Evolutionary conservation across 495 filamentous ascomycete species (phyloP).

Genomic region (Neurospora pannonica): DNA sequence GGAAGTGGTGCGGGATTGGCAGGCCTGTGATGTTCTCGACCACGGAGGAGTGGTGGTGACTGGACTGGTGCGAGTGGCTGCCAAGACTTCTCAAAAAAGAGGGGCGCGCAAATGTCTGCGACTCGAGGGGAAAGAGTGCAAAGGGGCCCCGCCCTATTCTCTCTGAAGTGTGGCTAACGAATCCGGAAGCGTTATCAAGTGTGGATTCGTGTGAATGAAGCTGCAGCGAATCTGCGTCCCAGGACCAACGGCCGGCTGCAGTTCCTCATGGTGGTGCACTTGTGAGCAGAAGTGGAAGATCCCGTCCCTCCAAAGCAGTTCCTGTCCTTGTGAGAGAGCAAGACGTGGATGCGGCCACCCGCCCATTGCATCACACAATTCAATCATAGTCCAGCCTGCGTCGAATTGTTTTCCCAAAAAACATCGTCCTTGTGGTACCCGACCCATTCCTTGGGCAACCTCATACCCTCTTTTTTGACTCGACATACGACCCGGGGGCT

Average conservation of each 20-base stretch:
- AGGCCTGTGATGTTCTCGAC: not conserved
- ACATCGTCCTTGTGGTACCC: not conserved
- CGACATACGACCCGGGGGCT: not conserved
- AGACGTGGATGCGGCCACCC: constrained; percentile 12
- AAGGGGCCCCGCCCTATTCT: not conserved
- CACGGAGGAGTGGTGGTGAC: not conserved
- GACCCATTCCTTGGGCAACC: not conserved
- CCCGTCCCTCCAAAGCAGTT: not conserved
- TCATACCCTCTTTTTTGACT: not conserved
- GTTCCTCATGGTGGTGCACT: not conserved
- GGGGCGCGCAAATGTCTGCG: not conserved
- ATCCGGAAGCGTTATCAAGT: not conserved
- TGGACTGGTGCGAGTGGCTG: not conserved
- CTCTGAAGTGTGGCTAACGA: not conserved
- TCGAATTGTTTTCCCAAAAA: not conserved
- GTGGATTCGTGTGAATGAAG: not conserved
- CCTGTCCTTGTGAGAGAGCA: not conserved
- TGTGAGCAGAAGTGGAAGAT: no score
- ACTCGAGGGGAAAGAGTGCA: not conserved
- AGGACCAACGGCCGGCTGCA: not conserved
- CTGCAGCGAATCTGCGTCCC: not conserved
- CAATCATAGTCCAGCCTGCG: not conserved
- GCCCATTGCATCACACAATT: constrained; percentile 16
- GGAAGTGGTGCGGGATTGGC: not conserved
- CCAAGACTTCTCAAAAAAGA: not conserved